Percentiles rank a stretch among this genome's conserved stretches.
Conservation (phyloP, 441 rosid species). For the Euphorbia schlechtendalii region DNA sequence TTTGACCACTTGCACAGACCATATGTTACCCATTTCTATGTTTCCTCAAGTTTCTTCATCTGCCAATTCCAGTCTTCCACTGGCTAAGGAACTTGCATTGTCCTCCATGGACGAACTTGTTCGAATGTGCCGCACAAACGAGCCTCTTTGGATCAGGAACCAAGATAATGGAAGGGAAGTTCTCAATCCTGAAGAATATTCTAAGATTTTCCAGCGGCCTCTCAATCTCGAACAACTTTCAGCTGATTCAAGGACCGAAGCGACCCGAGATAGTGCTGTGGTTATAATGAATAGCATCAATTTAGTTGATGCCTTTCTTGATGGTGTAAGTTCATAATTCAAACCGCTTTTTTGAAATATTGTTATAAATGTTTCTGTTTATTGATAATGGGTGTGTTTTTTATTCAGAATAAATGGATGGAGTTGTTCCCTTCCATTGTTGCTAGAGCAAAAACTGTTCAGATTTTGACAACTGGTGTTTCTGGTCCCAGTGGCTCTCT, state of each 20-base stretch:
- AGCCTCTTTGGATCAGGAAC: slow-evolving; percentile 65
- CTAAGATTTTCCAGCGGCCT: slow-evolving; percentile 60
- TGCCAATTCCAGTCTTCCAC: slow-evolving; percentile 30
- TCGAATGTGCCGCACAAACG: slow-evolving; percentile 49
- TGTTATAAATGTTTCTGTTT: no score
- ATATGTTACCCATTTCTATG: slow-evolving; percentile 40
- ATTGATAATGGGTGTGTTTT: neutral
- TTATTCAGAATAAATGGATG: slow-evolving; percentile 67
- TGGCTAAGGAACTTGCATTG: slow-evolving; percentile 70
- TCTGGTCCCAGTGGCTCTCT: slow-evolving; percentile 72
- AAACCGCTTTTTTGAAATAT: neutral
- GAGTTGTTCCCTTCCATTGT: slow-evolving; percentile 89
- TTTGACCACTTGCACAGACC: slow-evolving; percentile 25
- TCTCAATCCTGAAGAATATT: slow-evolving; percentile 57
- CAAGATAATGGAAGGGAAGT: slow-evolving; percentile 32
- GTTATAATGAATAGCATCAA: slow-evolving; percentile 88
- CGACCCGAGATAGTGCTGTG: slow-evolving; percentile 53
- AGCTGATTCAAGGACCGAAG: slow-evolving; percentile 50
- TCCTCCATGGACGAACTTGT: slow-evolving; percentile 61
- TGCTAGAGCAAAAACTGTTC: slow-evolving; percentile 74
- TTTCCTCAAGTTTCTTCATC: slow-evolving; percentile 33
- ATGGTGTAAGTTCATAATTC: slow-evolving; percentile 48
- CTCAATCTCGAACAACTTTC: slow-evolving; percentile 32
- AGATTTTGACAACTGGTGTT: slow-evolving; percentile 49
- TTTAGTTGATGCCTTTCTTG: slow-evolving; percentile 71